Percentiles rank a stretch among this genome's conserved stretches.
Conservation (phyloP, 768 basidiomycete genomes). For the Calvatia gigantea region DNA sequence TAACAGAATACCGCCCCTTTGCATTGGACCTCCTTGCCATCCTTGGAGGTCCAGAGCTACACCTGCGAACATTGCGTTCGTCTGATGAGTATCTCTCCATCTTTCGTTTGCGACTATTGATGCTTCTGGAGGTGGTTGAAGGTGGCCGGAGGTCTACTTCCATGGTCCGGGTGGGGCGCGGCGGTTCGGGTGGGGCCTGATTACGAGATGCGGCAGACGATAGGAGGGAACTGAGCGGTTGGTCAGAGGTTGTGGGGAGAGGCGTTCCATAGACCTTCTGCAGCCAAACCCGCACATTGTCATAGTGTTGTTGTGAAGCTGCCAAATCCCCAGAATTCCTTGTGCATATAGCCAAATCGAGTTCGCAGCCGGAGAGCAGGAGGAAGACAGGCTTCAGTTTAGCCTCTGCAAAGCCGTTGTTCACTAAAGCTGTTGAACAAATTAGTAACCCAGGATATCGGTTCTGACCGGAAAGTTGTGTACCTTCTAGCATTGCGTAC, state of each 20-base stretch:
- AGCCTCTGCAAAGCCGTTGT: slow-evolving; percentile 29
- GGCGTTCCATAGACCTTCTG: slow-evolving; percentile 43
- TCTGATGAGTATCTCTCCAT: background rate
- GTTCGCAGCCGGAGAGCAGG: slow-evolving; percentile 52
- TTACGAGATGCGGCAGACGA: background rate
- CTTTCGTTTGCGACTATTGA: background rate
- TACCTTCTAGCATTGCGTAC: slow-evolving; percentile 46
- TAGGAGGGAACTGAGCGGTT: background rate
- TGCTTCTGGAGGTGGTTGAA: background rate
- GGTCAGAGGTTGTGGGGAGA: background rate
- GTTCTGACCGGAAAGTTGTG: slow-evolving; percentile 7
- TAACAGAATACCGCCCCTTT: slow-evolving; percentile 26
- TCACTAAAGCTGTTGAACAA: slow-evolving; percentile 35
- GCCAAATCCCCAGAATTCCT: slow-evolving; percentile 23
- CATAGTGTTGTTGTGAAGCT: slow-evolving; percentile 31
- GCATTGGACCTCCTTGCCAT: slow-evolving; percentile 22
- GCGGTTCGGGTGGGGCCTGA: background rate
- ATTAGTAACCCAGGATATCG: slow-evolving; percentile 2
- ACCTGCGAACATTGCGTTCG: slow-evolving; percentile 22
- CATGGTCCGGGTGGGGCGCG: background rate
- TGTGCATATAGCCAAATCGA: slow-evolving; percentile 37
- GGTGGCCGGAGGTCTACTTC: background rate
- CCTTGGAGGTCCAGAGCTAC: slow-evolving; percentile 38
- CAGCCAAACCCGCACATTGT: slow-evolving; percentile 40
- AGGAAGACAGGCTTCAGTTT: slow-evolving; percentile 49